Conservation (phyloP, 371 early-diverging fungal species). For the Furculomyces boomerangus region DNA sequence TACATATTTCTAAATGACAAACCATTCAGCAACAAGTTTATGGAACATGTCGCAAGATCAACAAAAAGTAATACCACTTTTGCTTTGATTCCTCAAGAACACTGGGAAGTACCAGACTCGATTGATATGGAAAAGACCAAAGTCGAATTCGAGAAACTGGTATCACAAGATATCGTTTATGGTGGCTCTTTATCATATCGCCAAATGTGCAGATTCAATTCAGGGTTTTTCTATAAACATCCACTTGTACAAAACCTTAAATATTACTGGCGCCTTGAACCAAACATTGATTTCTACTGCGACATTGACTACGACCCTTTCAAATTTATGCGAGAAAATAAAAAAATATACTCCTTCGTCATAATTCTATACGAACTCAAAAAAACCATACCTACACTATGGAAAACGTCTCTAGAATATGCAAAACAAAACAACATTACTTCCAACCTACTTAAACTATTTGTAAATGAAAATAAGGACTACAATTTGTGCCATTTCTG, state of each 20-base stretch:
- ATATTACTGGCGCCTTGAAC: constrained; percentile 95
- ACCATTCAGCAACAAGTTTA: constrained; percentile 64
- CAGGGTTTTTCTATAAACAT: constrained; percentile 83
- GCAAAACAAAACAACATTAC: constrained; percentile 22
- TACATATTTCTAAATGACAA: constrained; percentile 82
- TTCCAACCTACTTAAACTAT: constrained; percentile 25
- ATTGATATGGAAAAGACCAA: constrained; percentile 9
- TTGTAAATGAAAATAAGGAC: constrained; percentile 22
- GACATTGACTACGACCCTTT: constrained; percentile 84
- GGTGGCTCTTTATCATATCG: constrained; percentile 73
- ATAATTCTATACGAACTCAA: constrained; percentile 66
- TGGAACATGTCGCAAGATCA: constrained; percentile 29
- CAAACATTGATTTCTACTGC: constrained; percentile 74
- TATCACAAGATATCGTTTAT: constrained; percentile 41
- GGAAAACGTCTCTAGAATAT: constrained; percentile 41
- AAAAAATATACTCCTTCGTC: constrained; percentile 67
- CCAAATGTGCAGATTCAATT: constrained; percentile 83
- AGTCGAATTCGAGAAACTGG: constrained; percentile 10
- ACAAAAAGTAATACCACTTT: constrained; percentile 31
- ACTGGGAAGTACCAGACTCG: constrained; percentile 41
- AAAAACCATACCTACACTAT: constrained; percentile 67
- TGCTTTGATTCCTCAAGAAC: constrained; percentile 54
- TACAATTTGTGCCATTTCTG: constrained; percentile 85
- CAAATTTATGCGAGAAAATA: constrained; percentile 48
- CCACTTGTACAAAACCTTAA: constrained; percentile 56